Evolutionary conservation across 192 early-diverging fungal genomes (phyloP), one percentile per base, ranked within the genome.

Genomic region (Coemansia asiatica): DNA sequence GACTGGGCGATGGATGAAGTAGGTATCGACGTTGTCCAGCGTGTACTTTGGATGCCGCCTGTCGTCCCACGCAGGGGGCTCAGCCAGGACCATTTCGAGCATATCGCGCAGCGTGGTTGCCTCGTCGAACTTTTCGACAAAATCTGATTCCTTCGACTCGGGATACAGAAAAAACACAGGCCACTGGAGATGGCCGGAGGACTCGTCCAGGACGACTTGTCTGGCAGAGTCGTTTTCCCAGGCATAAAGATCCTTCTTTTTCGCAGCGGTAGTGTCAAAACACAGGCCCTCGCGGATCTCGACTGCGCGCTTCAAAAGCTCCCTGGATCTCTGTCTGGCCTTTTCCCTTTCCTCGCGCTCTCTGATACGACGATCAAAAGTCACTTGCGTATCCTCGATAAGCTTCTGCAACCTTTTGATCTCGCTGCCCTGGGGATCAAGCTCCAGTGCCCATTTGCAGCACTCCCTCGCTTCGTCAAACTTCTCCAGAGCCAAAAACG

Each of bases 101-200:
- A 97, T 95, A 60, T 94, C 93, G 48, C 74, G 64, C 64, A 99
- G 91, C 21, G 93, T 87, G 60, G 85, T 79, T 13, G 85, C 69
- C 80, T 98, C 97, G 79, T 94, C 82, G 66, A 96, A 95, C 31
- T 76, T 77, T 60, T 88, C 82, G 56, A 99, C 92, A 55, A 92
- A 84, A 74, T 99, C 97, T 2, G 90, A 91, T 64, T 98, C 87
- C 62, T 89, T 89, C 66, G 90, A 79, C 77, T 99, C 95, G 23
- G 97, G 97, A 71, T 99, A 99, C 70, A 97, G 74, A 60, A 99
- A 94, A 29, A 93, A 81, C 5, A 94, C 92, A 0, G 97, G 97
- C 84, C 90, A 90, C 8, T 85, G 79, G 15, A 99, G 68, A 21
- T 81, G 84, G 21, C 86, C 84, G 0, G 85, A 84, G 19, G 74